Base-by-base conservation (phyloP, 2,329 filamentous ascomycete genomes). In the Aschersonia sp. region DNA sequence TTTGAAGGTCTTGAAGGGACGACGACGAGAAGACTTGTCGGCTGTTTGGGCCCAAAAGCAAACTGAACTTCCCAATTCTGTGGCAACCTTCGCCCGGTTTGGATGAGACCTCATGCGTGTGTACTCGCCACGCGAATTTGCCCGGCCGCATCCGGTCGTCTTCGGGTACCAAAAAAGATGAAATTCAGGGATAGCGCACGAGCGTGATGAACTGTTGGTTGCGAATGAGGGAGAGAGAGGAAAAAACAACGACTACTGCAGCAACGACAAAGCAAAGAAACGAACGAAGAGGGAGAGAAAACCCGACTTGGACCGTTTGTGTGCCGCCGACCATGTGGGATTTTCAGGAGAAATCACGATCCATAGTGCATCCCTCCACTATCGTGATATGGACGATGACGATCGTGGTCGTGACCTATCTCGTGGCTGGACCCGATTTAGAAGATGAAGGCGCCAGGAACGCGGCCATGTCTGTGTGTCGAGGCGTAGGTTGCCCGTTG, bases 381-480 rank as follows among this genome's bases (percentile, higher is more conserved):
- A 45, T 5, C 12, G 31, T 32, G 14, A 11, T 9, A 31, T 11
- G 31, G 11, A 2, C 6, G 44, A 45, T 11, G 30, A 42, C 8
- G 8, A 12, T 12, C 8, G 35, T 12, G 35, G 35, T 37, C 8
- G 8, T 8, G 5, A 12, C 35, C 12, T 12, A 37, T 2, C 22
- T 22, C 22, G 22, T 22, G 12, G 37, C 37, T 8, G 30, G 40
- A 9, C 12, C 14, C n/a, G 35, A 7, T 44, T 22, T 32, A 6
- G 46, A 14, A 32, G 35, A 37, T 48, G 43, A 48, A 41, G 46
- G 14, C 32, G 12, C 42, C 41, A 48, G 46, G 37, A 48, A 48
- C 43, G 42, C 42, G 46, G 35, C 42, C 14, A 45, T 30, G 46
- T 44, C 46, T 41, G 35, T 40, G 32, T 32, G 43, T 48, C 37